Evolutionary conservation across 2,329 filamentous ascomycete genomes (phyloP), one percentile per base, ranked within the genome.

Genomic region (Trichoderma breve): DNA sequence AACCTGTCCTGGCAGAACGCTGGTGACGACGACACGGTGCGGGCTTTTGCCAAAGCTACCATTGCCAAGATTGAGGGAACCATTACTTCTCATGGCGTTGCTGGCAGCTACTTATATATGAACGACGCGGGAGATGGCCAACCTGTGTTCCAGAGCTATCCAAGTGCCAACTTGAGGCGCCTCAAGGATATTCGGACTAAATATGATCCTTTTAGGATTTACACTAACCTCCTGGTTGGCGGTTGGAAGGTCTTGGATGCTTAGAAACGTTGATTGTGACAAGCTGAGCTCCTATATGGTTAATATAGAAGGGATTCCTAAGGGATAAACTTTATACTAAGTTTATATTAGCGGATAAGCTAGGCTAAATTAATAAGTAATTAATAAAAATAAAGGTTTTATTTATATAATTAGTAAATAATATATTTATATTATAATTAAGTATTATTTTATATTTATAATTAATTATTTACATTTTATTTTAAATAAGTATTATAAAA

Each of bases 211-310:
- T 60, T 60, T 18, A 34, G 57, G 57, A 34, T 60, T 30, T 60
- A 60, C 57, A 60, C 57, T 60, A 60, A 60, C 57, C 57, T 60
- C 57, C 28, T 60, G 57, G 57, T 60, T 60, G 57, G 57, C 57
- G 57, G 57, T 60, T 60, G 57, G 57, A 60, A 60, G 57, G 57
- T 60, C 57, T 34, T 60, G 18, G 57, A 60, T 60, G 57, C 57
- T n/a, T 60, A 60, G 57, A 60, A 60, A 60, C 57, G 28, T 60
- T 60, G 28, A 34, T 60, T n/a, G n/a, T n/a, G n/a, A n/a, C n/a
- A n/a, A n/a, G n/a, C n/a, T n/a, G n/a, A n/a, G n/a, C n/a, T n/a
- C n/a, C n/a, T n/a, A n/a, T n/a, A n/a, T n/a, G n/a, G n/a, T n/a
- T n/a, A n/a, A n/a, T n/a, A n/a, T n/a, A n/a, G n/a, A n/a, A n/a